Evolutionary conservation across 768 basidiomycete genomes (phyloP).

Genomic region (Rhodotorula paludigena): DNA sequence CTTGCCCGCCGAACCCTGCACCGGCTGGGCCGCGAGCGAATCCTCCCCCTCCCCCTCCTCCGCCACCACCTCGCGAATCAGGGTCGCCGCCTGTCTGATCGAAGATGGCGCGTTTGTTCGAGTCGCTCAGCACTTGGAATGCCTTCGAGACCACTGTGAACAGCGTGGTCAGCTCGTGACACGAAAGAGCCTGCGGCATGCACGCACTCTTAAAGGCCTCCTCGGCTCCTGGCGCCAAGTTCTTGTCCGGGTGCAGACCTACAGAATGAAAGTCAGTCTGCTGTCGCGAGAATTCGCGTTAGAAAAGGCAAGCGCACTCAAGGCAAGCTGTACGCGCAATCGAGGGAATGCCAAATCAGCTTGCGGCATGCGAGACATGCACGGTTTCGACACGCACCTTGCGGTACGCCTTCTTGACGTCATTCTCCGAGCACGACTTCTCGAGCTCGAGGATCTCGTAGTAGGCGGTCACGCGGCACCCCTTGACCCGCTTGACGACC

Average conservation of each 20-base stretch:
- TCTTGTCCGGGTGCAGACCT: conserved; percentile 78
- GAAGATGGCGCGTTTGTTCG: conserved; percentile 79
- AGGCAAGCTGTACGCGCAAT: conserved; percentile 61
- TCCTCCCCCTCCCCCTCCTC: conserved; percentile 40
- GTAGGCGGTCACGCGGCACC: conserved; percentile 82
- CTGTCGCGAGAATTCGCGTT: neutral
- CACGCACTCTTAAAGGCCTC: conserved; percentile 92
- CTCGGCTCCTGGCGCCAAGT: conserved; percentile 91
- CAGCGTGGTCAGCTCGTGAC: neutral
- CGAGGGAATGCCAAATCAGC: neutral
- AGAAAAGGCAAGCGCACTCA: conserved; percentile 44
- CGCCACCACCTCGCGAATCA: conserved; percentile 69
- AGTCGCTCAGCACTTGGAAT: conserved; percentile 90
- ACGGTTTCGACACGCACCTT: conserved; percentile 57
- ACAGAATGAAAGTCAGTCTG: neutral
- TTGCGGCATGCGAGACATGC: neutral
- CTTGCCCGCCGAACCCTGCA: conserved; percentile 1
- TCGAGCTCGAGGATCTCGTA: conserved; percentile 83
- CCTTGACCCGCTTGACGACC: conserved; percentile 76
- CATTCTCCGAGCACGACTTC: conserved; percentile 72
- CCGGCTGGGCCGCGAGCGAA: neutral
- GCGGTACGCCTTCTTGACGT: conserved; percentile 90
- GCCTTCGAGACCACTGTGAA: conserved; percentile 92
- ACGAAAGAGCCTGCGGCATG: neutral
- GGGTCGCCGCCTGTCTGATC: conserved; percentile 85